A percentile compares a stretch with the other conserved stretches of the same genome.
Evolutionary conservation across 1,284 basidiomycete genomes (phyloP).

Genomic region (Rhodotorula sp.): DNA sequence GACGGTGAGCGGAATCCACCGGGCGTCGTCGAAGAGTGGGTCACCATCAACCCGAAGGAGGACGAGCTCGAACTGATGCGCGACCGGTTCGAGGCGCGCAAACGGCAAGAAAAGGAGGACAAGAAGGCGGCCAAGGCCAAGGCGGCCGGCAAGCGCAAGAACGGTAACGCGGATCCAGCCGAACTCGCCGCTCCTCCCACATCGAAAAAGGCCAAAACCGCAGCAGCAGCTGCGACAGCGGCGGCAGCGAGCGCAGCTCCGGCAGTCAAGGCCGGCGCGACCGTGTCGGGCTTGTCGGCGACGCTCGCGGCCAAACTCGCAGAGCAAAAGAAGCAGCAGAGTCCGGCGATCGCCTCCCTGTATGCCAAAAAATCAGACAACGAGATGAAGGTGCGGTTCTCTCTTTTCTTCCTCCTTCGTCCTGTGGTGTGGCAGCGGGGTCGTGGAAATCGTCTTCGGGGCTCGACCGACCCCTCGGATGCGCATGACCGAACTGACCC

Average conservation of each 20-base stretch:
- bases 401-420: too few species aligned
- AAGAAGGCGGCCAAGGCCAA: constrained; percentile 41
- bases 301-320: constrained; percentile 38
- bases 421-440: background rate
- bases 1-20: constrained; percentile 23
- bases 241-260: constrained; percentile 8
- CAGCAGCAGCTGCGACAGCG: background rate
- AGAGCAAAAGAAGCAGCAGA: constrained; percentile 38
- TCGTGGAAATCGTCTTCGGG: background rate
- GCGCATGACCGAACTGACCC: background rate
- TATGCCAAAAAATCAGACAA: constrained; percentile 28
- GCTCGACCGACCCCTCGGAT: background rate
- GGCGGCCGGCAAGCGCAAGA: constrained; percentile 23
- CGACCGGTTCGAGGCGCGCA: constrained; percentile 21
- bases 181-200: background rate
- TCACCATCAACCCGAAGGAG: constrained; percentile 38
- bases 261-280: constrained; percentile 32
- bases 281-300: constrained; percentile 31
- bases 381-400: constrained; percentile 31
- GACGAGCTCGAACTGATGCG: constrained; percentile 34
- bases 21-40: constrained; percentile 18
- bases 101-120: constrained; percentile 36
- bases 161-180: background rate
- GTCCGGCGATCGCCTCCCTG: constrained; percentile 33
- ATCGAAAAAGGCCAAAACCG: constrained; percentile 23